Evolutionary conservation across 345 rosid genomes (phyloP).

Genomic region (Ricinus communis): DNA sequence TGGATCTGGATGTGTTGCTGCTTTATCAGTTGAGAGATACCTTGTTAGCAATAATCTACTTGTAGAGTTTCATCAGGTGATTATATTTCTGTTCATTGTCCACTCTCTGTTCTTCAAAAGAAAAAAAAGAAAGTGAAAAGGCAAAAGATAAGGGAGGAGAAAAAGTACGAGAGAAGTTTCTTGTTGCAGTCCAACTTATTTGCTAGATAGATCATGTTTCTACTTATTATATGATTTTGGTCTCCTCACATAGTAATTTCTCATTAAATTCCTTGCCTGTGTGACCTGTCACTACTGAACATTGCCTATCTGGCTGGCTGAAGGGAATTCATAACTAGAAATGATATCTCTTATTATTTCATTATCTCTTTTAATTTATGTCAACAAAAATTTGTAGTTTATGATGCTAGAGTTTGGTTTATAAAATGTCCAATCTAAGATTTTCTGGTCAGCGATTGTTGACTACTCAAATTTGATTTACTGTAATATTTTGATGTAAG

Average conservation of each 20-base stretch:
- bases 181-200: background rate
- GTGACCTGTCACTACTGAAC: background rate
- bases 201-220: background rate
- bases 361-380: too few relatives aligned
- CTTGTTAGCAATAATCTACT: constrained; percentile 82
- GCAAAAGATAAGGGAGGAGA: background rate
- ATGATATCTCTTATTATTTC: background rate
- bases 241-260: background rate
- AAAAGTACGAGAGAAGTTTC: background rate
- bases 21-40: constrained; percentile 94
- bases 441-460: background rate
- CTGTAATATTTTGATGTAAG: background rate
- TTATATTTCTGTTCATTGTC: background rate
- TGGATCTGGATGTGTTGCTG: constrained; percentile 97
- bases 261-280: background rate
- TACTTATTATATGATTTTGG: background rate
- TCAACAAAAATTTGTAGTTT: too few relatives aligned
- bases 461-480: background rate
- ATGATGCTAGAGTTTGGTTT: too few relatives aligned
- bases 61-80: constrained; percentile 93
- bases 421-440: background rate
- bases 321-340: background rate
- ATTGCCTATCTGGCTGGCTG: background rate
- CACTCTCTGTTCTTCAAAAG: background rate
- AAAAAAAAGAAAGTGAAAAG: background rate